Evolutionary conservation across 2,329 filamentous ascomycete genomes (phyloP).

Genomic region (Botrytis tulipae): DNA sequence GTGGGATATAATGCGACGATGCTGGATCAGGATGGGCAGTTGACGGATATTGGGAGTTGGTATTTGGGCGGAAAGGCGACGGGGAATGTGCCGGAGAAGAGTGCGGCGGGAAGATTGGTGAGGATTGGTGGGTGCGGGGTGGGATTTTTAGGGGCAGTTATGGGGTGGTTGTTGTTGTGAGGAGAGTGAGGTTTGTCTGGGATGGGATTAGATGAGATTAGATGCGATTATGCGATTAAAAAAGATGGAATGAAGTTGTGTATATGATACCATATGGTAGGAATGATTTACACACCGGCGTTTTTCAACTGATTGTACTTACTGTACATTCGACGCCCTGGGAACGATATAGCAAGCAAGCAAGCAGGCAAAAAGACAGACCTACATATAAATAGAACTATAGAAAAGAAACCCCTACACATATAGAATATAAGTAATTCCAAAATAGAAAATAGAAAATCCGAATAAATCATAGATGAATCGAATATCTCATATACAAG

Average conservation of each 20-base stretch:
- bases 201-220: not conserved
- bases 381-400: not conserved
- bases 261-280: not conserved
- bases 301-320: not conserved
- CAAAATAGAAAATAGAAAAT: not conserved
- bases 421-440: not conserved
- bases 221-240: too few relatives aligned
- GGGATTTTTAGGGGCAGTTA: not conserved
- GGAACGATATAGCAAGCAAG: not conserved
- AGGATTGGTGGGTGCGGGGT: not conserved
- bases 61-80: conserved; percentile 62
- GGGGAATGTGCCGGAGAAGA: conserved; percentile 37
- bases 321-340: not conserved
- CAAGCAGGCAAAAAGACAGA: not conserved
- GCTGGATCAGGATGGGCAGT: conserved; percentile 62
- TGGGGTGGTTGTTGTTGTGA: not conserved
- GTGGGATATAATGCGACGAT: conserved; percentile 72
- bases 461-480: too few relatives aligned
- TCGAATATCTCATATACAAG: not conserved
- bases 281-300: not conserved
- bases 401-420: too few relatives aligned
- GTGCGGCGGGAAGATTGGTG: not conserved
- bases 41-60: conserved; percentile 76
- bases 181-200: not conserved
- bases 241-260: not conserved